Evolutionary conservation across 2,329 filamentous ascomycete species (phyloP), one percentile per base, ranked within the genome.

Genomic region (Rhynchosporium graminicola): DNA sequence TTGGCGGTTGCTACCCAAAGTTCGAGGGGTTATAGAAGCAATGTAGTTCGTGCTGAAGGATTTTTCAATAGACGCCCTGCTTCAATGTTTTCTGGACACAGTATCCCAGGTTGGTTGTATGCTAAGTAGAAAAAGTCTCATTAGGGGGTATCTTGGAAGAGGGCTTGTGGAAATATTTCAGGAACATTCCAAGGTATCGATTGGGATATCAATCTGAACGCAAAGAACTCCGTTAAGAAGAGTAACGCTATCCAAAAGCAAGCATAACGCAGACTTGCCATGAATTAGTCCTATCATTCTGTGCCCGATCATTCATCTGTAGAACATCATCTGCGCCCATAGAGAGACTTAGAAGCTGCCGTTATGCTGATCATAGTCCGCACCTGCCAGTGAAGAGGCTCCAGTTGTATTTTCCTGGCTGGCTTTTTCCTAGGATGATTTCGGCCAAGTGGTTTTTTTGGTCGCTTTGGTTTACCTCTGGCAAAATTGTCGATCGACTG

Each of bases 381-480:
- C 57, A 63, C 40, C 61, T 47, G 10, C 61, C 61, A 52, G 61
- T 60, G 46, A 45, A 57, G 15, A 63, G 36, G 29, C 61, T 64
- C 65, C 63, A 65, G 28, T 57, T 61, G 33, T 64, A 64, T 47
- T 65, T 65, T 1, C 65, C 63, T 13, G 60, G 55, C 38, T 62
- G 64, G 42, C 57, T 59, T 9, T 58, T 56, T 45, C 60, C 20
- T 20, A 20, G 20, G 20, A 20, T 20, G 20, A 20, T 20, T 20
- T 20, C 20, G 20, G 20, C 20, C 1, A 20, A 20, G 20, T 20
- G 20, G 20, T 20, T 20, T 20, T 20, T 20, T 20, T 20, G 20
- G 20, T 20, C 20, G 20, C 20, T 20, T 20, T 20, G 20, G 20
- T 20, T 20, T 20, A 20, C 20, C 20, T 20, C 20, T 20, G 20